These are phyloP conservation scores for Sphenostylis stenocarpa DNA, from an alignment of 306 rosid species.

Conservation along the genomic window DNA sequence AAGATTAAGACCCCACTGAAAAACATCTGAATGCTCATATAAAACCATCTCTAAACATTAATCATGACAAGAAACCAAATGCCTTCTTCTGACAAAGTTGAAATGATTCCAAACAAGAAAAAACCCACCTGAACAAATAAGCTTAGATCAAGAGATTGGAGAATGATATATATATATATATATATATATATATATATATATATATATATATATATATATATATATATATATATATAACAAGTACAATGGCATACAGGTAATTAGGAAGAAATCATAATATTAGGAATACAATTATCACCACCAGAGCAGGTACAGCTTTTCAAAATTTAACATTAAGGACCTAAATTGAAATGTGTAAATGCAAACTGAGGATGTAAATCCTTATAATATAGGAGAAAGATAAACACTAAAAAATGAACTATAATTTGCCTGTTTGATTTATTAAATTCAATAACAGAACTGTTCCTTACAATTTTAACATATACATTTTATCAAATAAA, in stretches of 20 bases:
- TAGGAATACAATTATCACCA: not conserved
- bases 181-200: no score
- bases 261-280: slow-evolving; percentile 21
- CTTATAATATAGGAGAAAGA: not conserved
- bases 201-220: no score
- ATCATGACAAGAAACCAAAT: not conserved
- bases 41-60: slow-evolving; percentile 47
- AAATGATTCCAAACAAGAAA: slow-evolving; percentile 24
- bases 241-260: not conserved
- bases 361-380: not conserved
- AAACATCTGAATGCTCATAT: slow-evolving; percentile 55
- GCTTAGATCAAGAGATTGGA: slow-evolving; percentile 13
- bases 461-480: not conserved
- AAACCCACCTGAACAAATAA: slow-evolving; percentile 31
- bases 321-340: not conserved
- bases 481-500: not conserved
- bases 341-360: not conserved
- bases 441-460: not conserved
- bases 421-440: not conserved
- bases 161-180: not conserved
- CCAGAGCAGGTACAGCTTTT: not conserved
- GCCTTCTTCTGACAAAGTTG: slow-evolving; percentile 11
- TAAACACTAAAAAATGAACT: not conserved
- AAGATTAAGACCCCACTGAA: slow-evolving; percentile 66
- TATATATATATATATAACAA: not conserved